Percentiles rank a stretch among this genome's conserved stretches.
phyloP scores from a whole-genome alignment of 192 early-diverging fungal species.

The Dissophora ornata region DNA sequence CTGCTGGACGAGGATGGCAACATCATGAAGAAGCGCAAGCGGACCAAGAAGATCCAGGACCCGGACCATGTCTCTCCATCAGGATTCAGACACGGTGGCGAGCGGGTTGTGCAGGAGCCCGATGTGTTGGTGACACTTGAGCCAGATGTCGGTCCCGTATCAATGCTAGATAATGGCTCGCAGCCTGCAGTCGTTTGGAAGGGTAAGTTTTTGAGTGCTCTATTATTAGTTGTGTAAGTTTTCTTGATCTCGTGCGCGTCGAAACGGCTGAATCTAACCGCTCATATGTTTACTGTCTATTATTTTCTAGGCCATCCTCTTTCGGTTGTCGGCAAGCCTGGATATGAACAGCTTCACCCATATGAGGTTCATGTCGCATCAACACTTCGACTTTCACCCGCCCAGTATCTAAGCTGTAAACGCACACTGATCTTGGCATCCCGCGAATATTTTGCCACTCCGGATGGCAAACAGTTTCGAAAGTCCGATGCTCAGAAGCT shows the following conservation, averaged over 20 bases:
- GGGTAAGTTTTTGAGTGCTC: constrained; percentile 19
- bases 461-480: constrained; percentile 68
- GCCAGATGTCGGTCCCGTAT: constrained; percentile 41
- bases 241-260: background rate
- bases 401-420: constrained; percentile 88
- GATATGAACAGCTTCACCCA: constrained; percentile 64
- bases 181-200: constrained; percentile 37
- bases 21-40: constrained; percentile 35
- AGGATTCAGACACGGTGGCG: constrained; percentile 44
- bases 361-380: constrained; percentile 81
- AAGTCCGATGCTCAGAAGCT: constrained; percentile 94
- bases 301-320: constrained; percentile 56
- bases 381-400: constrained; percentile 83
- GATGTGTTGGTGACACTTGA: constrained; percentile 28
- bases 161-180: constrained; percentile 18
- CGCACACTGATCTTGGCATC: constrained; percentile 76
- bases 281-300: background rate
- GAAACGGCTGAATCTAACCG: background rate
- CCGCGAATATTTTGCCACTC: constrained; percentile 49
- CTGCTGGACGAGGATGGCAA: constrained; percentile 21
- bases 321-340: constrained; percentile 48
- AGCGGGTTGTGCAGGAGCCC: constrained; percentile 42
- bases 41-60: constrained; percentile 37
- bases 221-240: background rate
- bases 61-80: constrained; percentile 33